phyloP scores from a whole-genome alignment of 805 yeast genomes.

The Candida adriatica region DNA sequence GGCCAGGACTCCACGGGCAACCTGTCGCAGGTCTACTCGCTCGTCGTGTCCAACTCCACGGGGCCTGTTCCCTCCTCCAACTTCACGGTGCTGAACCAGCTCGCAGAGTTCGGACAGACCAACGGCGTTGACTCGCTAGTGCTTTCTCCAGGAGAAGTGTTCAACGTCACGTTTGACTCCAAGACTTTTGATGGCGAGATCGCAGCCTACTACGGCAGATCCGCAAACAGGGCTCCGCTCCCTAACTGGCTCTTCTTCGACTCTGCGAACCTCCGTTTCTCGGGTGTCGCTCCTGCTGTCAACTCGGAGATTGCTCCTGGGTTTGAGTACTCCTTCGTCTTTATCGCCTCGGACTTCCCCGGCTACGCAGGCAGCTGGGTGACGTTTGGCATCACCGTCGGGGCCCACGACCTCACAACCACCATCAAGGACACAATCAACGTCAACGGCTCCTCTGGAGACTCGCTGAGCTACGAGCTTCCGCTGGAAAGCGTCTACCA shows the following conservation, averaged over 20 bases:
- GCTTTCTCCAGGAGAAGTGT: conserved; percentile 59
- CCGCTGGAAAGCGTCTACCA: conserved; percentile 60
- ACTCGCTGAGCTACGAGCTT: conserved; percentile 43
- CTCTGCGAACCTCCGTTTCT: conserved; percentile 51
- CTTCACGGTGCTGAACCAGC: conserved; percentile 41
- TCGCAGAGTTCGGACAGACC: conserved; percentile 62
- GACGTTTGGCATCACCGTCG: conserved; percentile 67
- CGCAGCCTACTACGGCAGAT: conserved; percentile 70
- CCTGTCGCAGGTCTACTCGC: conserved; percentile 41
- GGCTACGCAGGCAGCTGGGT: conserved; percentile 72
- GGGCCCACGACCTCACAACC: conserved; percentile 81
- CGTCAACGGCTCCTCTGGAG: conserved; percentile 63
- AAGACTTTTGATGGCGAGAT: conserved; percentile 53
- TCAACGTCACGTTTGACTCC: conserved; percentile 56
- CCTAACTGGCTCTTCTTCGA: conserved; percentile 88
- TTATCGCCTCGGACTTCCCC: conserved; percentile 71
- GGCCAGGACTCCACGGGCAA: conserved; percentile 69
- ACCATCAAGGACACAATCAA: conserved; percentile 46
- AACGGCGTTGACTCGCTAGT: conserved; percentile 74
- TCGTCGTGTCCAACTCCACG: conserved; percentile 52
- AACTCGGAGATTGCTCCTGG: conserved; percentile 89
- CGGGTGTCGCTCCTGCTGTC: conserved; percentile 84
- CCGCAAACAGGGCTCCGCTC: conserved; percentile 76
- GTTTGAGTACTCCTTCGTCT: conserved; percentile 54
- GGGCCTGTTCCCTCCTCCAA: conserved; percentile 44